Percentiles rank a stretch among this genome's conserved stretches.
Evolutionary conservation across 768 basidiomycete species (phyloP).

Genomic region (Crassisporium funariophilum): DNA sequence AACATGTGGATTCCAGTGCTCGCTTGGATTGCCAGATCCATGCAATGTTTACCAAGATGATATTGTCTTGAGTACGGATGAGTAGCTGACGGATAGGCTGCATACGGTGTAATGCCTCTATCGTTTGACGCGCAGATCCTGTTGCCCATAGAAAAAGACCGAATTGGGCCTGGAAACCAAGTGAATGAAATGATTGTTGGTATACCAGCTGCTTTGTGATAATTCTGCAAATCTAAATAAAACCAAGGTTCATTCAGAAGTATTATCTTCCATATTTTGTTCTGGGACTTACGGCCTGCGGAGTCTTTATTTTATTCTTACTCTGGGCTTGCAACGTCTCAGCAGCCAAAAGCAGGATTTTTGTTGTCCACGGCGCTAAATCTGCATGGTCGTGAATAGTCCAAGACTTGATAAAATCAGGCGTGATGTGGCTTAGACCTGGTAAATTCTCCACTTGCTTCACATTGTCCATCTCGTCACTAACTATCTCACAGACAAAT

Average conservation of each 20-base stretch:
- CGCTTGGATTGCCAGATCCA: not conserved
- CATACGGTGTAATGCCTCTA: slow-evolving; percentile 1
- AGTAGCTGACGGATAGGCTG: slow-evolving; percentile 1
- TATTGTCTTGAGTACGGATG: not conserved
- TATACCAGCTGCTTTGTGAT: slow-evolving; percentile 3
- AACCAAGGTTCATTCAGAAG: too few relatives aligned
- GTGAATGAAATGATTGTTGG: slow-evolving; percentile 2
- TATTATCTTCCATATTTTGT: too few relatives aligned
- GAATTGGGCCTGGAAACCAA: slow-evolving; percentile 1
- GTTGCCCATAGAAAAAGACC: slow-evolving; percentile 1
- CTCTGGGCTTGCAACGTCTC: not conserved
- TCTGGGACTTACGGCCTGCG: not conserved
- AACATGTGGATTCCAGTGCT: not conserved
- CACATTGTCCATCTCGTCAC: slow-evolving; percentile 3
- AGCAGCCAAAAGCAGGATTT: not conserved
- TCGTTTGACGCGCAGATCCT: not conserved
- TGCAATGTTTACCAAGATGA: not conserved
- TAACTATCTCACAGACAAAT: not conserved
- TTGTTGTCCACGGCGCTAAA: not conserved
- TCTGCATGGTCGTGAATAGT: not conserved
- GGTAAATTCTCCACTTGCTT: not conserved
- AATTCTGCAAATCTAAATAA: not conserved
- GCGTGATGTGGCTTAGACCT: not conserved
- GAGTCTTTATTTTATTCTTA: not conserved
- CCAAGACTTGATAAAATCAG: not conserved